Base-by-base conservation (phyloP, 2,329 filamentous ascomycete genomes). In the Pyrenophora teres region DNA sequence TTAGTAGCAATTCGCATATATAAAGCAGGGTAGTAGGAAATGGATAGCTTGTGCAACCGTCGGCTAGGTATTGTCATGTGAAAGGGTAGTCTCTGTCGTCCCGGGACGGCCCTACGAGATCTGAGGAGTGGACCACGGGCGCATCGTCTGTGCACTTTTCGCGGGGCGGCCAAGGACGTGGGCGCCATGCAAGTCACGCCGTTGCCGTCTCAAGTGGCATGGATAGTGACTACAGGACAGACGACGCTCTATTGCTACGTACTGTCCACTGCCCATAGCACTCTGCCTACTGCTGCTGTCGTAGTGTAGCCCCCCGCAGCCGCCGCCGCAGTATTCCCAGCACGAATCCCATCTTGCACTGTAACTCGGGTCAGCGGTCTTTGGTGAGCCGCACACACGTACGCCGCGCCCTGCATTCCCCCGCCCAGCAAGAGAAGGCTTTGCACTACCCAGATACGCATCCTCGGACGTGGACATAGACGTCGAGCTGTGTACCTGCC, bases 141-240 rank as follows among this genome's bases (percentile, higher is more conserved):
- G 48, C 35, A 43, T 46, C 46, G 57, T 59, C 57, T 59, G 60
- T 63, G 60, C 50, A 43, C 35, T 48, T 30, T 30, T 52, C 50
- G 50, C 60, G 56, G 60, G 58, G 60, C 57, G 55, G 27, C 27
- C 27, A 30, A 30, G 27, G 56, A 36, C 46, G 43, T 41, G 33
- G 49, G 54, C 50, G 51, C 56, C 45, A 55, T 55, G 58, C 58
- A 61, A 59, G 59, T 58, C 57, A 48, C 41, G 52, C 49, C 52
- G 49, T 40, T 47, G 49, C 45, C 46, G 56, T 52, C 56, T 56
- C 52, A 36, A 51, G 51, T 53, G 41, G 47, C 41, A 47, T 42
- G 23, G 21, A 51, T 44, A 43, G 48, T 53, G 41, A 44, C 49
- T 50, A 30, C 50, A 39, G 23, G 21, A 51, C 41, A 46, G 48